Evolutionary conservation across 148 eudicot genomes (phyloP).

Genomic region (Arbutus unedo): DNA sequence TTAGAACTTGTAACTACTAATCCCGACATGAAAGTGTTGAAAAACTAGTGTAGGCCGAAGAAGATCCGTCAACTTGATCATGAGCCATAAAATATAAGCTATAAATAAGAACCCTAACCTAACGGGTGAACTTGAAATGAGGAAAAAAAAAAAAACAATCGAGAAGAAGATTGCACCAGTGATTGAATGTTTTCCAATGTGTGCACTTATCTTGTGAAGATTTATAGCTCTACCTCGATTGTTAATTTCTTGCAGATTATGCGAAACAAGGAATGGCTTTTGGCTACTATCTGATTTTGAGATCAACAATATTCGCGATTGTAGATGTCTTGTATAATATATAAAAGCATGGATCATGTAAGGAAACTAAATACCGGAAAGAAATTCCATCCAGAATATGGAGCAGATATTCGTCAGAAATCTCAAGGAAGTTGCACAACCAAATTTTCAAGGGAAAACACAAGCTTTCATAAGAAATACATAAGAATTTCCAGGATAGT

Average conservation of each 20-base stretch:
- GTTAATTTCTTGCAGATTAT: background rate
- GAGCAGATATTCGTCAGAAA: background rate
- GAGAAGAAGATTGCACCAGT: background rate
- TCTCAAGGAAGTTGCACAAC: background rate
- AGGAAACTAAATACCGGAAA: conserved; percentile 10
- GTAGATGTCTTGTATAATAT: too few species aligned
- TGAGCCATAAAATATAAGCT: background rate
- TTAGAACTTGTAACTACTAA: background rate
- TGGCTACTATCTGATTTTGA: background rate
- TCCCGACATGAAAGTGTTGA: background rate
- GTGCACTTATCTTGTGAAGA: background rate
- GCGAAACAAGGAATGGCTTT: background rate
- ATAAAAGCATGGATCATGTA: background rate
- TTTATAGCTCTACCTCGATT: background rate
- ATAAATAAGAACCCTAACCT: background rate
- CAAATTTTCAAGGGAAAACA: background rate
- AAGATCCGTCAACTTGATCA: background rate
- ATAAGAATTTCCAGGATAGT: background rate
- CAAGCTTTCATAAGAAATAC: background rate
- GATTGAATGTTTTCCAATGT: background rate
- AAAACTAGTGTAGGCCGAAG: too few species aligned
- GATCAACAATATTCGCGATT: too few species aligned
- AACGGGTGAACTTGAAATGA: background rate
- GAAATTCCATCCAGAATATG: background rate
- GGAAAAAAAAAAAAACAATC: background rate